phyloP scores from a whole-genome alignment of 2,329 filamentous ascomycete genomes.

The Fusarium nematophilum region DNA sequence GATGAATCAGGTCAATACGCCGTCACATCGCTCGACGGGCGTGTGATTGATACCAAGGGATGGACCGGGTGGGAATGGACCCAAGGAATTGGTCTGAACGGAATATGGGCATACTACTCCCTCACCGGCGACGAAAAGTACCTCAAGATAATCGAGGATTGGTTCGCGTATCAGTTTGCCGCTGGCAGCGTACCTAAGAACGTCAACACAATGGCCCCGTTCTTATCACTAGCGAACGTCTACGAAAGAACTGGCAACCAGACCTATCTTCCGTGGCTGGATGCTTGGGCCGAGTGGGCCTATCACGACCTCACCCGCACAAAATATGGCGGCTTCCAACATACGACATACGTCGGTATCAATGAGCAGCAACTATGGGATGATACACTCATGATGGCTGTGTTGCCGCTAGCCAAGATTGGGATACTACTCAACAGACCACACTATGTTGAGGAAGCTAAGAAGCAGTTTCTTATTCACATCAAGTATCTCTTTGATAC shows the following conservation, averaged over 20 bases:
- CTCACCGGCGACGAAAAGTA: slow-evolving; percentile 71
- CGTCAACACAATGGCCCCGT: slow-evolving; percentile 85
- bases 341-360: slow-evolving; percentile 75
- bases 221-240: slow-evolving; percentile 78
- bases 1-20: slow-evolving; percentile 80
- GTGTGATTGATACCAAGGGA: slow-evolving; percentile 83
- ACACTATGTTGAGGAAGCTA: too few relatives aligned
- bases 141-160: slow-evolving; percentile 74
- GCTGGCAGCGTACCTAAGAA: slow-evolving; percentile 82
- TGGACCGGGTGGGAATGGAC: slow-evolving; percentile 88
- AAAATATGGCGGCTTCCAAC: slow-evolving; percentile 77
- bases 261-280: slow-evolving; percentile 79
- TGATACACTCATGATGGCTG: slow-evolving; percentile 88
- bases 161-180: slow-evolving; percentile 75
- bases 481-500: too few relatives aligned
- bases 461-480: too few relatives aligned
- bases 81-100: slow-evolving; percentile 81
- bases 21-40: slow-evolving; percentile 74
- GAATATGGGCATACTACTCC: slow-evolving; percentile 83
- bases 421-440: too few relatives aligned
- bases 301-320: slow-evolving; percentile 81
- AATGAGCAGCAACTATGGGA: slow-evolving; percentile 85
- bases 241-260: slow-evolving; percentile 78
- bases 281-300: slow-evolving; percentile 84
- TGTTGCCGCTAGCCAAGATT: slow-evolving; percentile 78